A percentile compares a stretch with the other conserved stretches of the same genome.
Evolutionary conservation across 169 alveolate species (phyloP).

Genomic region (Cryptosporidium parvum): DNA sequence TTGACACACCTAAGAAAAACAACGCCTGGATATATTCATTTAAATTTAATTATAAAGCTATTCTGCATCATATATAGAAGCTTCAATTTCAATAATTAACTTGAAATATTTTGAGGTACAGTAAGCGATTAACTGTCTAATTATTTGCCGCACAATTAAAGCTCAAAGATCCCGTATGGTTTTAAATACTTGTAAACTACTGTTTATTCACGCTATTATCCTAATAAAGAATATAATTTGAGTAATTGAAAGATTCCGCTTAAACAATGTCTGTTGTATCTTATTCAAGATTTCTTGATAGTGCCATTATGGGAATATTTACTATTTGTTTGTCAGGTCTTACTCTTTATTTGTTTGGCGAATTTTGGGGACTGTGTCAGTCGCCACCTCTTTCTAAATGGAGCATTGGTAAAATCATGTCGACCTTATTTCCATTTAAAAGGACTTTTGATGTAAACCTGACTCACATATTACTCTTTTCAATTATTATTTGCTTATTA

Average conservation of each 20-base stretch:
- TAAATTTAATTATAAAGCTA: neutral
- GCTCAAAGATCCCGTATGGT: neutral
- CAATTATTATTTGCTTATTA: slow-evolving; percentile 78
- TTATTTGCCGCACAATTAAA: neutral
- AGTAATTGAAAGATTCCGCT: neutral
- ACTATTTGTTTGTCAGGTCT: slow-evolving; percentile 81
- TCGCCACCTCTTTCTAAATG: slow-evolving; percentile 79
- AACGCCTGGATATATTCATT: no score
- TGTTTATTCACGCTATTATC: neutral
- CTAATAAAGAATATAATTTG: neutral
- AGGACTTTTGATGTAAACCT: slow-evolving; percentile 79
- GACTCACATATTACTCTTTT: slow-evolving; percentile 80
- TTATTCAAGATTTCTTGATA: slow-evolving; percentile 73
- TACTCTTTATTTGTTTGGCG: slow-evolving; percentile 81
- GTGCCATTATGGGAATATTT: slow-evolving; percentile 80
- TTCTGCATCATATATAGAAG: no score
- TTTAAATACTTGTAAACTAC: neutral
- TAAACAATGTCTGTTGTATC: slow-evolving; percentile 71
- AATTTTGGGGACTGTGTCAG: slow-evolving; percentile 79
- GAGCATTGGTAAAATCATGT: slow-evolving; percentile 80
- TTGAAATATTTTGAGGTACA: slow-evolving; percentile 6
- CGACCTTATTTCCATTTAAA: slow-evolving; percentile 81
- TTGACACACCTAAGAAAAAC: no score
- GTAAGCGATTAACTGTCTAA: neutral
- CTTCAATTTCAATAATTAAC: neutral